Percentiles rank a stretch among this genome's conserved stretches.
Conservation (phyloP, 805 yeast species). For the Candida sonorensis region DNA sequence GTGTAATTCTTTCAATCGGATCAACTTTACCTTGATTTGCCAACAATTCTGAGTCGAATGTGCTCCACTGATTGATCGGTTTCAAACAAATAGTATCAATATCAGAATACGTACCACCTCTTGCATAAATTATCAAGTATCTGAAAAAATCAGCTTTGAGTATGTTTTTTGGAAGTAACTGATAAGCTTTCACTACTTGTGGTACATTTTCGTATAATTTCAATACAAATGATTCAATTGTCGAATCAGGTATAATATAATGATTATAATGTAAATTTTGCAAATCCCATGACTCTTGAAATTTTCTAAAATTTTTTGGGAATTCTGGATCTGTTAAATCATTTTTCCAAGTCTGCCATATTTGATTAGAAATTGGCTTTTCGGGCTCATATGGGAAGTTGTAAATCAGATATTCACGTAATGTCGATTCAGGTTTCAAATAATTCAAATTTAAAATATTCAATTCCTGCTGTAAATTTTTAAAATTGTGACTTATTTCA, state of each 20-base stretch:
- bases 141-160: slow-evolving; percentile 92
- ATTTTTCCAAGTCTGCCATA: slow-evolving; percentile 96
- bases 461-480: too few relatives aligned
- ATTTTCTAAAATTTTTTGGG: slow-evolving; percentile 43
- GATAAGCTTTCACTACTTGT: slow-evolving; percentile 67
- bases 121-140: slow-evolving; percentile 75
- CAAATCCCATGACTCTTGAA: slow-evolving; percentile 57
- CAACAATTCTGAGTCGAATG: slow-evolving; percentile 30
- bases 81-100: slow-evolving; percentile 78
- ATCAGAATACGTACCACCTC: slow-evolving; percentile 92
- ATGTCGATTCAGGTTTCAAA: slow-evolving; percentile 17
- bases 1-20: slow-evolving; percentile 21
- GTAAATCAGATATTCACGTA: slow-evolving; percentile 56
- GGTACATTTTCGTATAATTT: slow-evolving; percentile 68
- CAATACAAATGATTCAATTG: slow-evolving; percentile 46
- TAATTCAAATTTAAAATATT: too few relatives aligned
- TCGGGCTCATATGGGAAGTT: slow-evolving; percentile 70
- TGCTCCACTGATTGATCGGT: slow-evolving; percentile 71
- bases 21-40: slow-evolving; percentile 5
- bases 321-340: slow-evolving; percentile 49
- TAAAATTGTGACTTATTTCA: too few relatives aligned
- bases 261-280: slow-evolving; percentile 61
- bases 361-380: slow-evolving; percentile 62
- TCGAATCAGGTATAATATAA: slow-evolving; percentile 61
- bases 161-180: slow-evolving; percentile 69